Percentiles rank a stretch among this genome's conserved stretches.
phyloP scores from a whole-genome alignment of 108 stramenopile genomes.

The Aurantiochytrium sp. region DNA sequence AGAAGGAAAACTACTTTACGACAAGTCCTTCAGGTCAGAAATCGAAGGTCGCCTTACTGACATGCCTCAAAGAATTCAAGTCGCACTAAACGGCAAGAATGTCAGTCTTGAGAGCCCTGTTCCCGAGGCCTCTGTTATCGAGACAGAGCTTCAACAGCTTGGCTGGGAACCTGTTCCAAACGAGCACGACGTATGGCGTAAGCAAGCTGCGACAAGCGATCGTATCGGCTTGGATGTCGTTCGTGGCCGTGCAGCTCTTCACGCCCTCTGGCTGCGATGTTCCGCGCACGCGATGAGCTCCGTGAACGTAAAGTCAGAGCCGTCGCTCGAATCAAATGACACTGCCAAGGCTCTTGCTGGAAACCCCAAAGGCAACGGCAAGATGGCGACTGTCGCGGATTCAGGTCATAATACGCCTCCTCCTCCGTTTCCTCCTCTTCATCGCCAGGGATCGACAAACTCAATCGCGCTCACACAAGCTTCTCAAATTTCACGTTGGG shows the following conservation, averaged over 20 bases:
- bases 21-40: background rate
- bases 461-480: too few relatives aligned
- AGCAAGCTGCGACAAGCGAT: background rate
- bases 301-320: background rate
- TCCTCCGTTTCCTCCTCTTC: too few relatives aligned
- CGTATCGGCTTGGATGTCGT: background rate
- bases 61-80: background rate
- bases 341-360: too few relatives aligned
- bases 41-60: background rate
- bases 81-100: too few relatives aligned
- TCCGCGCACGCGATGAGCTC: background rate
- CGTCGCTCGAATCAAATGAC: background rate
- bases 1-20: background rate
- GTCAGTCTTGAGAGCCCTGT: too few relatives aligned
- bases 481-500: too few relatives aligned
- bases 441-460: too few relatives aligned
- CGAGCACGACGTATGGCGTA: background rate
- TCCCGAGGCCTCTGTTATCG: too few relatives aligned
- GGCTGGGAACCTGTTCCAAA: background rate
- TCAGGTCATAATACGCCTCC: too few relatives aligned
- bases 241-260: background rate
- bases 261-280: background rate
- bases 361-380: too few relatives aligned
- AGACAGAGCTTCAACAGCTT: background rate
- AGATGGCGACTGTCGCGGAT: too few relatives aligned